Base-by-base conservation (phyloP, 306 rosid genomes). In the Pyrus bretschneideri region DNA sequence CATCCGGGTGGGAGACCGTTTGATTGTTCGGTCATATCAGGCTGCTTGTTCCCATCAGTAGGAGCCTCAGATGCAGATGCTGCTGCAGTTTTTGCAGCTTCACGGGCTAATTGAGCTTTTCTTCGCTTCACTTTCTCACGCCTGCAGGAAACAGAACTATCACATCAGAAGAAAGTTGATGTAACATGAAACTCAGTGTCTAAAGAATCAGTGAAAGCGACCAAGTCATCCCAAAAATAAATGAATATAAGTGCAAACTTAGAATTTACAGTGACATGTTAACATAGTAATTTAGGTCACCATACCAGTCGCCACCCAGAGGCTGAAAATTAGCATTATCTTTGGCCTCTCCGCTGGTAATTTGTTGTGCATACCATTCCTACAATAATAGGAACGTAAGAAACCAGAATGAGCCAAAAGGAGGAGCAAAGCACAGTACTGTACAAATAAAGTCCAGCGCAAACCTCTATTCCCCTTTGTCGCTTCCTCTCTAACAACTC, bases 261-360 rank as follows among this genome's bases (percentile, higher is more conserved):
- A 5, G 57, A 23, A 25, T 4, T 46, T 60, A 55, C 31, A 30
- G 67, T 9, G 6, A 60, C 63, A 63, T 60, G 58, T 33, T 22
- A 73, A 60, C 25, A 3, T 40, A 73, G 45, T 23, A 70, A 29
- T 21, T 76, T 19, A 31, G 67, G 25, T 66, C 49, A 38, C 33
- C 94, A 63, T 91, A 92, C 99, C 99, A 95, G 86, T 92, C 93
- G 65, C 97, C 93, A 35, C 98, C 98, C 51, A 95, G 84, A 68
- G 98, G 99, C 81, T 95, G 99, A 82, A 95, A 95, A 81, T 95
- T 92, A 23, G 99, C 97, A 79, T 95, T 95, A 72, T 90, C 97
- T 86, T 82, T 95, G 69, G 97, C 99, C 81, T 89, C 99, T 81
- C 97, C 99, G 73, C 92, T 92, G 5, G 91, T 85, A 81, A 95